phyloP scores from a whole-genome alignment of 805 yeast species.

The Metschnikowia shivogae region DNA sequence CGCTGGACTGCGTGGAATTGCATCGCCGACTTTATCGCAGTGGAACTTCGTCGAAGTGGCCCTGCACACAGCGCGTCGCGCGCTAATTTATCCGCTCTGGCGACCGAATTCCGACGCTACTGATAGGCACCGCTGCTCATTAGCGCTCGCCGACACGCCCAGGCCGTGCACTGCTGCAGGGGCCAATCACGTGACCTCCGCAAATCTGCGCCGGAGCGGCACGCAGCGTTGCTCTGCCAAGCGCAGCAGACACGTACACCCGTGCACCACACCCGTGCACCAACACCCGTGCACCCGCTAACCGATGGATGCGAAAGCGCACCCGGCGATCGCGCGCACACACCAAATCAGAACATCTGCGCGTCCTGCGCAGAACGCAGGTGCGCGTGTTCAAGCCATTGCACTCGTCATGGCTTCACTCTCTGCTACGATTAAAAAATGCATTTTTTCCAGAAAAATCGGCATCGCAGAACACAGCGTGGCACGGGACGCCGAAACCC shows the following conservation, averaged over 20 bases:
- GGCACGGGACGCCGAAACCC: too few relatives aligned
- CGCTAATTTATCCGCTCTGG: conserved; percentile 1
- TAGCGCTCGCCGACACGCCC: too few relatives aligned
- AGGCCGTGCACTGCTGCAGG: too few relatives aligned
- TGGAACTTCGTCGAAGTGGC: background rate
- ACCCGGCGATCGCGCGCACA: conserved; percentile 3
- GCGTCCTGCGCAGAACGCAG: conserved; percentile 4
- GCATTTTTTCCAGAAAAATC: background rate
- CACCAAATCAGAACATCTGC: conserved; percentile 4
- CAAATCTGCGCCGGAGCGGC: too few relatives aligned
- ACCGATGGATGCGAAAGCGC: background rate
- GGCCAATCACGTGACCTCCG: too few relatives aligned
- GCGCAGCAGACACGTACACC: too few relatives aligned
- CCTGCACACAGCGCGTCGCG: background rate
- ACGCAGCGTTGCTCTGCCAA: too few relatives aligned
- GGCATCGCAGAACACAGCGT: too few relatives aligned
- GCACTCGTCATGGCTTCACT: conserved; percentile 2
- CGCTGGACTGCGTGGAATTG: background rate
- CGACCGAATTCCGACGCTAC: background rate
- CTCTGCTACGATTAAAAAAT: background rate
- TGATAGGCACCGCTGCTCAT: background rate
- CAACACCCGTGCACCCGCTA: too few relatives aligned
- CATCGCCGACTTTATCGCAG: conserved; percentile 1
- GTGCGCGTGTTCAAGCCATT: conserved; percentile 3
- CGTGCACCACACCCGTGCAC: too few relatives aligned